A percentile compares a stretch with the other conserved stretches of the same genome.
These are phyloP conservation scores for Debaryomyces prosopidis DNA, from an alignment of 805 yeast genomes.

Conservation along the genomic window DNA sequence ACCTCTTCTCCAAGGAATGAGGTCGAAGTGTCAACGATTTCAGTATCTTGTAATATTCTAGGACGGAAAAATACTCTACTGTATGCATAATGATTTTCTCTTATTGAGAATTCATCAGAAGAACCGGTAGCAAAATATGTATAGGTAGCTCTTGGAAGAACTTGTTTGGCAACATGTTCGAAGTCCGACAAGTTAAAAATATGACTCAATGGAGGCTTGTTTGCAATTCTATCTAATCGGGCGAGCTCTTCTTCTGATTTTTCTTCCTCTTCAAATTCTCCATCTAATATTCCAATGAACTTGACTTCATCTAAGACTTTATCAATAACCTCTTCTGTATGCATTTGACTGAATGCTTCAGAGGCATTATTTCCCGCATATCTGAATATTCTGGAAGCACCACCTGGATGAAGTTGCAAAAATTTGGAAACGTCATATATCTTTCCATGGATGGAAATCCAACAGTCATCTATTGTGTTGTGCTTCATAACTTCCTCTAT, in stretches of 20 bases:
- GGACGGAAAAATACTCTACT: slow-evolving; percentile 44
- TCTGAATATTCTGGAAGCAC: slow-evolving; percentile 41
- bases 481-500: slow-evolving; percentile 18
- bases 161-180: slow-evolving; percentile 31
- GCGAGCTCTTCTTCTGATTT: slow-evolving; percentile 13
- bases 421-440: slow-evolving; percentile 41
- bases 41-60: slow-evolving; percentile 33
- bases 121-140: slow-evolving; percentile 46
- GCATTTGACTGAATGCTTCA: slow-evolving; percentile 39
- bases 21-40: slow-evolving; percentile 19
- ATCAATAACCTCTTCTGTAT: slow-evolving; percentile 23
- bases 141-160: slow-evolving; percentile 27
- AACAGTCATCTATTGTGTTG: slow-evolving; percentile 14
- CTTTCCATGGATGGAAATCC: slow-evolving; percentile 35
- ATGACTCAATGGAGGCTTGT: slow-evolving; percentile 24
- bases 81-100: slow-evolving; percentile 43
- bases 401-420: slow-evolving; percentile 52
- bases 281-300: slow-evolving; percentile 9
- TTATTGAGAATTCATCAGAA: slow-evolving; percentile 44
- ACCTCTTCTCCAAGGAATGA: slow-evolving; percentile 24
- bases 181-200: slow-evolving; percentile 34
- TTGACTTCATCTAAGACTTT: slow-evolving; percentile 11
- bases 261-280: slow-evolving; percentile 15
- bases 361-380: slow-evolving; percentile 66
- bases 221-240: slow-evolving; percentile 10